These are phyloP conservation scores for Phoenix roebelenii DNA, from an alignment of 176 grass and related monocot species.

Conservation along the genomic window DNA sequence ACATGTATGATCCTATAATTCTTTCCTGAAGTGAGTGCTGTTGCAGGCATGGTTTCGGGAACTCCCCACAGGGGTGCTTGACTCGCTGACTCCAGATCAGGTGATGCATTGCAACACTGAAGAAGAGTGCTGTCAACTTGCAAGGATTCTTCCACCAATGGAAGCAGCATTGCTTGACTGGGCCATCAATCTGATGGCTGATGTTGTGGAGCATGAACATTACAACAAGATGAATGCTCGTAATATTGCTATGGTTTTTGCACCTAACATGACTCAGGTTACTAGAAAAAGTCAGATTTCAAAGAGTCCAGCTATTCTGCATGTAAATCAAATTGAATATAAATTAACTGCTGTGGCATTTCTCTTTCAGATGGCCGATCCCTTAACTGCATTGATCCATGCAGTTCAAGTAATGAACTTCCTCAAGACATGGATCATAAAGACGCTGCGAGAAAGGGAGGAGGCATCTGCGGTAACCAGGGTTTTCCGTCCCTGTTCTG, in stretches of 20 bases:
- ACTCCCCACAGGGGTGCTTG: constrained; percentile 66
- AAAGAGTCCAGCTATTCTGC: too few species aligned
- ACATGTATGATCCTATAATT: too few species aligned
- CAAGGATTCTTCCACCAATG: constrained; percentile 45
- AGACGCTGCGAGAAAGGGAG: constrained; percentile 62
- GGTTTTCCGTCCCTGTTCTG: constrained; percentile 35
- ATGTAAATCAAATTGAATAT: neutral
- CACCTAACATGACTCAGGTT: constrained; percentile 99
- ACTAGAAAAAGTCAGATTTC: constrained; percentile 1
- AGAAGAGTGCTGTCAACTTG: constrained; percentile 56
- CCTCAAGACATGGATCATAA: constrained; percentile 68
- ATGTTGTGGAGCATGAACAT: constrained; percentile 71
- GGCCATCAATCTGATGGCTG: constrained; percentile 85
- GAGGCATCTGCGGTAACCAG: constrained; percentile 17
- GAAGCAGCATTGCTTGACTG: constrained; percentile 79
- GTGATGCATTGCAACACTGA: constrained; percentile 81
- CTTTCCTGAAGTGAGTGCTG: neutral
- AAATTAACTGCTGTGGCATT: neutral
- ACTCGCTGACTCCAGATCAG: constrained; percentile 56
- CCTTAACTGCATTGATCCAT: constrained; percentile 82
- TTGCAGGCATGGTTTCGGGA: constrained; percentile 93
- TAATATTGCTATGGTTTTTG: constrained; percentile 95
- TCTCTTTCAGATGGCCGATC: constrained; percentile 85
- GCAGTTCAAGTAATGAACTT: constrained; percentile 98
- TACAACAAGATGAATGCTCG: constrained; percentile 94